Base-by-base conservation (phyloP, 352 stramenopile species). In the Globisporangium nagaii region DNA sequence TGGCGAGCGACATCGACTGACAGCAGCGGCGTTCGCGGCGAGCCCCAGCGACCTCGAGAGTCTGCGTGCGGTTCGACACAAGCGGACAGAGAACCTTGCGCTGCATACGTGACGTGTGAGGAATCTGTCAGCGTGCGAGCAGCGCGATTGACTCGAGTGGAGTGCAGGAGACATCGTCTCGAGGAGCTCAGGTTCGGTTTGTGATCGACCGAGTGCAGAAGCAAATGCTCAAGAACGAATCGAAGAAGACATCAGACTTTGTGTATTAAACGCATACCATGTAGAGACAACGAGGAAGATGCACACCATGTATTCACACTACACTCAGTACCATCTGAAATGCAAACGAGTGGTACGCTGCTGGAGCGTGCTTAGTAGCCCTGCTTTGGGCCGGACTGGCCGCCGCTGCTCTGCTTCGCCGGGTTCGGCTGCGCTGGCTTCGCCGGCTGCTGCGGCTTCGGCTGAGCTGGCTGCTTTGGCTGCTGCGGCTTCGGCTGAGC, bases 371-470 rank as follows among this genome's bases (percentile, higher is more conserved):
- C 28, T 56, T 37, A 56, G 48, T 56, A 56, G 28, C 48, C 27
- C 35, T 53, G 46, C 46, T 53, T 53, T 20, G 46, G 31, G 25
- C 48, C 48, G 24, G 34, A 46, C 34, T 25, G 25, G 9, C 28
- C 44, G 10, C 48, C 36, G 25, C 34, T 20, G 46, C 27, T 51
- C 44, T 53, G 47, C 49, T 56, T 55, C 19, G 46, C 46, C 4
- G 32, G 31, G 32, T 54, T 54, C 9, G 42, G 43, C 24, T 49
- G 25, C 10, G 37, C n/a, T 12, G 25, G 22, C 41, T 51, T 9
- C 1, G 32, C 44, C n/a, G 35, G 47, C 47, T 36, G 11, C 42
- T 48, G 19, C 19, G 22, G 42, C 7, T 34, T n/a, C 12, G 39
- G 37, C 17, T 44, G n/a, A 24, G 42, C 24, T 15, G 31, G 28